A percentile compares a stretch with the other conserved stretches of the same genome.
Evolutionary conservation across 331 rosid species (phyloP).

Genomic region (Phaseolus coccineus): DNA sequence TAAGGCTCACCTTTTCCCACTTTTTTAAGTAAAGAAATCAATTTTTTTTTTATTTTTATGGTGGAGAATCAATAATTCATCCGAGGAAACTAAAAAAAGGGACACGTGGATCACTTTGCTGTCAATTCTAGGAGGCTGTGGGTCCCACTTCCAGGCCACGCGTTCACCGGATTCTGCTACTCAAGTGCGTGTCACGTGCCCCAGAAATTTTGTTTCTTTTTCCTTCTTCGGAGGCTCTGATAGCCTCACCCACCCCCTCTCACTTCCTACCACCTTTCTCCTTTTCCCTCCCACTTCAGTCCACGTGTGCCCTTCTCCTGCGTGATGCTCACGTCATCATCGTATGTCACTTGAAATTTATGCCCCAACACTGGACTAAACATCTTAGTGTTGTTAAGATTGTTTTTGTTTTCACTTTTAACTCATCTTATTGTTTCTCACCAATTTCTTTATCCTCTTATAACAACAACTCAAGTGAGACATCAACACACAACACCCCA

Average conservation of each 20-base stretch:
- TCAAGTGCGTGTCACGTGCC: conserved; percentile 69
- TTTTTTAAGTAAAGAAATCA: background rate
- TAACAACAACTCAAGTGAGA: conserved; percentile 28
- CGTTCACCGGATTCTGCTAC: conserved; percentile 54
- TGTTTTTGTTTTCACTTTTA: background rate
- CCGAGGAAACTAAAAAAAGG: background rate
- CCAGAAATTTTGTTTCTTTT: conserved; percentile 28
- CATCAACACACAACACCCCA: conserved; percentile 39
- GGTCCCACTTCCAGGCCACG: conserved; percentile 58
- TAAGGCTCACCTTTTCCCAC: conserved; percentile 2
- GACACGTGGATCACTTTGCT: conserved; percentile 56
- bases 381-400: background rate
- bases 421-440: background rate
- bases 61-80: conserved; percentile 31
- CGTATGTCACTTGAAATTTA: conserved; percentile 30
- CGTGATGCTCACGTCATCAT: conserved; percentile 14
- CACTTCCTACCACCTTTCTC: background rate
- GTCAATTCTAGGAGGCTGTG: conserved; percentile 34
- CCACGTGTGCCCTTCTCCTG: conserved; percentile 47
- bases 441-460: conserved; percentile 5
- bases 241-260: background rate
- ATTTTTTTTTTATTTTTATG: background rate
- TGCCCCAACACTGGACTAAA: background rate
- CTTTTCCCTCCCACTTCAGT: background rate
- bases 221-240: background rate